Evolutionary conservation across 23 red algal species (phyloP).

Genomic region (Gracilariopsis chorda): DNA sequence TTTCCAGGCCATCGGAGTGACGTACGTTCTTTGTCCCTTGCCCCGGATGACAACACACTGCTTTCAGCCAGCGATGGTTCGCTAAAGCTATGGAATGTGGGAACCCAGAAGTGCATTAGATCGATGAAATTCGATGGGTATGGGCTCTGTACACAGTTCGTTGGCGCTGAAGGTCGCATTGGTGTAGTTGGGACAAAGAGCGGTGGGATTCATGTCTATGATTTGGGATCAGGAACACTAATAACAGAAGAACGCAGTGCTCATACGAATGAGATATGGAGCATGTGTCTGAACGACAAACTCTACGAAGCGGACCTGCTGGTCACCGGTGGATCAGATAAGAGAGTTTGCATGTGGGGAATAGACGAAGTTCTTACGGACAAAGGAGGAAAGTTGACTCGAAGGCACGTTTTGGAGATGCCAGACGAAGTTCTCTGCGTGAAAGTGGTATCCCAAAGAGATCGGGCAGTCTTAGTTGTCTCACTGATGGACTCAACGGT

Average conservation of each 20-base stretch:
- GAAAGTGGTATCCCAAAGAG: constrained; percentile 25
- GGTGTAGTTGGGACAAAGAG: constrained; percentile 60
- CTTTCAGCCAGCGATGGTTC: constrained; percentile 24
- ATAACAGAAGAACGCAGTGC: constrained; percentile 7
- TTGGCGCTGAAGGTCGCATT: constrained; percentile 39
- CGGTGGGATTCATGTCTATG: constrained; percentile 58
- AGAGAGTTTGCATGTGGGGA: constrained; percentile 71
- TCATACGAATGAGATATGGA: constrained; percentile 68
- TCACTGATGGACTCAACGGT: constrained; percentile 92
- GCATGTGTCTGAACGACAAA: constrained; percentile 37
- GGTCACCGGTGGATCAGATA: constrained; percentile 74
- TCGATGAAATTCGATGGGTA: constrained; percentile 55
- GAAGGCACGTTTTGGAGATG: constrained; percentile 54
- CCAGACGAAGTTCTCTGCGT: constrained; percentile 81
- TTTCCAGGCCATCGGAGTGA: constrained; percentile 77
- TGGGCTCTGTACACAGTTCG: constrained; percentile 42
- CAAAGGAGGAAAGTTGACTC: constrained; percentile 36
- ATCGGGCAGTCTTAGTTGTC: constrained; percentile 64
- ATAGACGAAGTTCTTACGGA: constrained; percentile 19
- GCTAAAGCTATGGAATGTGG: constrained; percentile 81
- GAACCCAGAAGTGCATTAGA: constrained; percentile 74
- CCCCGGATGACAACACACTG: constrained; percentile 47
- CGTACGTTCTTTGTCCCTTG: constrained; percentile 67
- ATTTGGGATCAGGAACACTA: constrained; percentile 41
- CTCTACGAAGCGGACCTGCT: constrained; percentile 53